Base-by-base conservation (phyloP, 371 early-diverging fungal genomes). In the Sporodiniella umbellata region DNA sequence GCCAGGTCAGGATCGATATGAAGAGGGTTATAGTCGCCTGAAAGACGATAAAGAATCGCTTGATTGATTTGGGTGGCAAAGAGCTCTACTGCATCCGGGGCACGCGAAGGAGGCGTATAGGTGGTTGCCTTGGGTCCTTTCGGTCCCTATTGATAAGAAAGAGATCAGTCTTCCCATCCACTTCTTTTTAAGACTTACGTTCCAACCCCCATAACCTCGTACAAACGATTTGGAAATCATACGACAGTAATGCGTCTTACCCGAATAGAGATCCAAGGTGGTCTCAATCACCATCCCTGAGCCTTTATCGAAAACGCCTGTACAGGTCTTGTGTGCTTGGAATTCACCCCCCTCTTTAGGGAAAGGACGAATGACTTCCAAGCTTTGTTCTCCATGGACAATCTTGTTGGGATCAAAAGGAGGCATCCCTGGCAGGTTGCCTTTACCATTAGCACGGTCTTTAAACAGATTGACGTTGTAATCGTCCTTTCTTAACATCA, bases 21-120 rank as follows among this genome's bases (percentile, higher is more conserved):
- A 48, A 88, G 70, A 3, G 86, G 86, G 66, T 88, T 88, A 58
- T 83, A 88, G 54, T 88, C 88, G 22, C 87, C 87, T 8, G 84
- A 85, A 24, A 87, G 68, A 49, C 89, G 81, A 60, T 86, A 89
- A 31, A 87, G 57, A 17, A 82, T 66, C 15, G 89, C 89, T 54
- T 85, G 84, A 40, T 79, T 72, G 12, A 57, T 42, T 10, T 62
- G 56, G 17, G 84, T 77, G 44, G 63, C 56, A 65, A 68, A 74
- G 21, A 54, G 50, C 26, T 78, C 71, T n/a, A 78, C 58, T 15
- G 76, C 79, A 66, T 88, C 86, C 19, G 86, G 81, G 48, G 75
- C 70, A 43, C 76, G 68, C 54, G 73, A 69, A 35, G 83, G 83
- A 42, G 80, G 81, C n/a, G 65, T 50, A 43, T 73, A 75, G 6